A percentile compares a stretch with the other conserved stretches of the same genome.
Evolutionary conservation across 257 asterid species (phyloP).

Genomic region (Rauvolfia tetraphylla): DNA sequence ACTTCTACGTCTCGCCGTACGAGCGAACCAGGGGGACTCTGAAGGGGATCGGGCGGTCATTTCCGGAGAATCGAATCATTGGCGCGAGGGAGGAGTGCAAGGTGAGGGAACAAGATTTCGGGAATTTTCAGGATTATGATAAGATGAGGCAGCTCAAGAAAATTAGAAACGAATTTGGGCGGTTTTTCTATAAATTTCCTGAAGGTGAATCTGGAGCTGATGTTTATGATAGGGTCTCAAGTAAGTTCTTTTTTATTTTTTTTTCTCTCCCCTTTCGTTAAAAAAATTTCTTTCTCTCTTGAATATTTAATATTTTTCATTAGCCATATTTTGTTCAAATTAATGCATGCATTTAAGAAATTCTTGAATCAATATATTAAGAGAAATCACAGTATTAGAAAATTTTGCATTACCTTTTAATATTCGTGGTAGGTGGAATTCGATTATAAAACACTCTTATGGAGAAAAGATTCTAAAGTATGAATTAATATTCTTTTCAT

Average conservation of each 20-base stretch:
- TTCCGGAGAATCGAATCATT: slow-evolving; percentile 33
- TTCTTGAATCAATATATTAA: no score
- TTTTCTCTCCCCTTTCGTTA: neutral
- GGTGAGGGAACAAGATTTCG: slow-evolving; percentile 67
- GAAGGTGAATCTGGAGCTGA: slow-evolving; percentile 73
- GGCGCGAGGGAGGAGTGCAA: slow-evolving; percentile 61
- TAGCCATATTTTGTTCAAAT: no score
- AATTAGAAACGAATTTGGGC: slow-evolving; percentile 42
- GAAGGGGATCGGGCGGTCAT: slow-evolving; percentile 19
- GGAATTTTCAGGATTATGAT: slow-evolving; percentile 56
- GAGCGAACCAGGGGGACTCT: slow-evolving; percentile 20
- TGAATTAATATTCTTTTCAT: no score
- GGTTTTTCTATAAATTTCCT: slow-evolving; percentile 64
- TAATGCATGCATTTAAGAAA: neutral
- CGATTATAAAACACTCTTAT: no score
- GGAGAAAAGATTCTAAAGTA: no score
- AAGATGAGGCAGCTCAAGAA: slow-evolving; percentile 45
- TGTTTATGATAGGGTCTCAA: slow-evolving; percentile 59
- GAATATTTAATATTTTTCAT: neutral
- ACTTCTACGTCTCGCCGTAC: slow-evolving; percentile 48
- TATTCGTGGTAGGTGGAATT: no score
- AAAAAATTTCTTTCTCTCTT: neutral
- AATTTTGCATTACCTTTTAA: no score
- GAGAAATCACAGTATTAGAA: no score
- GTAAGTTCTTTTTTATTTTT: slow-evolving; percentile 28